Evolutionary conservation across 2,329 filamentous ascomycete species (phyloP).

Genomic region (Arthroderma sp.): DNA sequence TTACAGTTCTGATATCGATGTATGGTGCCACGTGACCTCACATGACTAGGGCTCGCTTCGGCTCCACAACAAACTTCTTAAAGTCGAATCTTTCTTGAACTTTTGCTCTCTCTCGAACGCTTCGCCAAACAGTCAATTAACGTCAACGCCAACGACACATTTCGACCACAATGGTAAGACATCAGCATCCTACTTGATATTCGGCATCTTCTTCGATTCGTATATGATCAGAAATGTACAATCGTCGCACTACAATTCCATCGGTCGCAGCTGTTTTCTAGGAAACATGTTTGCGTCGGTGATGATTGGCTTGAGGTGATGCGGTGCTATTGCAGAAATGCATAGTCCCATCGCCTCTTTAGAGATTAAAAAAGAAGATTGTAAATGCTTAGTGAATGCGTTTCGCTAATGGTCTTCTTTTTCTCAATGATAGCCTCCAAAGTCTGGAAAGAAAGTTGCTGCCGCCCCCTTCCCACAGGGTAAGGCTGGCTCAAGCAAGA

Average conservation of each 20-base stretch:
- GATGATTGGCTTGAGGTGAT: slow-evolving; percentile 43
- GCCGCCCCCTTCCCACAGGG: slow-evolving; percentile 90
- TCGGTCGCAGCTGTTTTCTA: slow-evolving; percentile 15
- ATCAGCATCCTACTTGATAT: slow-evolving; percentile 30
- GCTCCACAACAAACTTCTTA: too few species aligned
- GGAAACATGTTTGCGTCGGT: slow-evolving; percentile 10
- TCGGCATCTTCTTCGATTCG: slow-evolving; percentile 5
- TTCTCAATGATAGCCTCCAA: slow-evolving; percentile 99
- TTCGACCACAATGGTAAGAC: slow-evolving; percentile 52
- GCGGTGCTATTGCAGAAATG: slow-evolving; percentile 38
- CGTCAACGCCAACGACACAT: slow-evolving; percentile 35
- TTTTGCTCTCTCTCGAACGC: too few species aligned
- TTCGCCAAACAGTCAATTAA: slow-evolving; percentile 27
- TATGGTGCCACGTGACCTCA: too few species aligned
- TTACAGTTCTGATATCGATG: too few species aligned
- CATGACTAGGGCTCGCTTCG: too few species aligned
- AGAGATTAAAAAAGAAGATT: slow-evolving; percentile 80
- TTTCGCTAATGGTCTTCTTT: slow-evolving; percentile 93
- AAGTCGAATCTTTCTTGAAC: too few species aligned
- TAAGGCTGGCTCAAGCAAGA: slow-evolving; percentile 79
- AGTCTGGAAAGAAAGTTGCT: slow-evolving; percentile 93
- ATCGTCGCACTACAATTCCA: slow-evolving; percentile 18
- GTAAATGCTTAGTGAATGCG: slow-evolving; percentile 56
- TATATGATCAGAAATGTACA: background rate
- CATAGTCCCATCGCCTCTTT: slow-evolving; percentile 50